Evolutionary conservation across 768 basidiomycete species (phyloP), one percentile per base, ranked within the genome.

Genomic region (Pleurotus cornucopiae): DNA sequence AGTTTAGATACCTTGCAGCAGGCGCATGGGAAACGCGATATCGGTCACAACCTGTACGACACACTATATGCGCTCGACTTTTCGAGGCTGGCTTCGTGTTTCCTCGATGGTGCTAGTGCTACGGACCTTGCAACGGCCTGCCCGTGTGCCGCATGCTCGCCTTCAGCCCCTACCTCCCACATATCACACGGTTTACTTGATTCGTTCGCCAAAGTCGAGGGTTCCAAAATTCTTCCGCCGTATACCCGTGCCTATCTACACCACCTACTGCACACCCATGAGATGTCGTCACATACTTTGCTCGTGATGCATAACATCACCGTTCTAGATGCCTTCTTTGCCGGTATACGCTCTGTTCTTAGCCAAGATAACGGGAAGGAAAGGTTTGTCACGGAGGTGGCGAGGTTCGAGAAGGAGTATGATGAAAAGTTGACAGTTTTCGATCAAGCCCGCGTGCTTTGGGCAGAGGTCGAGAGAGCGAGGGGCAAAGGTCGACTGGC

Each of bases 251-350:
- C 88, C 2, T 95, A 94, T 61, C 49, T 92, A 26, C 91, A 95
- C 65, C 92, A 95, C 62, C 80, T 95, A 12, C 72, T 94, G 37
- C 85, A 88, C 51, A 92, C 92, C 5, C 93, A 94, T 68, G 93
- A 95, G 67, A 94, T 95, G 92, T 83, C 86, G 0, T 86, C 90
- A 0, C 90, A 94, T 61, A 65, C 89, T 3, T 67, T 94, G 20
- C 79, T 94, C 14, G 78, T 76, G 9, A 75, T 84, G 70, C 93
- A 95, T 67, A 95, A 94, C 61, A 73, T 91, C 25, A 66, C 79
- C 0, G 79, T 93, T 1, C 70, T 91, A 23, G 80, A 85, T 40
- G 66, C 71, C 1, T 90, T 94, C 65, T 82, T 93, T 45, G 70
- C 69, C 0, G 81, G 80, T 0, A 71, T 94, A 1, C 78, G 91